Evolutionary conservation across 805 yeast genomes (phyloP).

Genomic region (Saturnispora zaruensis): DNA sequence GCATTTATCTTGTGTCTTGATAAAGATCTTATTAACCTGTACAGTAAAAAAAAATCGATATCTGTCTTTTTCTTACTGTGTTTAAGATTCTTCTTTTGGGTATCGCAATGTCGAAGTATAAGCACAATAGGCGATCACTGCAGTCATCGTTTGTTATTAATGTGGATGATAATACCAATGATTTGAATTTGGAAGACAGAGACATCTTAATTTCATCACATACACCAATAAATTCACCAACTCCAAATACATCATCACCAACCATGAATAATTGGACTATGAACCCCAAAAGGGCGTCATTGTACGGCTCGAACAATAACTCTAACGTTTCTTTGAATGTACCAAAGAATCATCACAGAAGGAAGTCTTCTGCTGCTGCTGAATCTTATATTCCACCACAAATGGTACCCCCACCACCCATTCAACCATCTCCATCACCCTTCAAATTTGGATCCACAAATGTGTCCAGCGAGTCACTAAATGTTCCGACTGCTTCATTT

Average conservation of each 20-base stretch:
- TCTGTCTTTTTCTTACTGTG: background rate
- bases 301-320: slow-evolving; percentile 15
- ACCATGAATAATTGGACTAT: slow-evolving; percentile 3
- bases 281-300: slow-evolving; percentile 10
- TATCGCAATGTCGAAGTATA: slow-evolving; percentile 2
- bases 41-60: background rate
- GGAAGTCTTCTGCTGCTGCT: slow-evolving; percentile 16
- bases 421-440: slow-evolving; percentile 33
- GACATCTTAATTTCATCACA: slow-evolving; percentile 1
- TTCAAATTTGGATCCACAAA: slow-evolving; percentile 56
- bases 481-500: slow-evolving; percentile 45
- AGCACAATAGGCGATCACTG: slow-evolving; percentile 12
- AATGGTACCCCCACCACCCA: slow-evolving; percentile 14
- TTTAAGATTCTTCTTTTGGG: background rate
- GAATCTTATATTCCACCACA: slow-evolving; percentile 17
- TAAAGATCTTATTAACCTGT: background rate
- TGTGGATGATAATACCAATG: slow-evolving; percentile 1
- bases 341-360: slow-evolving; percentile 10
- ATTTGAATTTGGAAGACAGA: background rate
- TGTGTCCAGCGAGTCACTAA: slow-evolving; percentile 22
- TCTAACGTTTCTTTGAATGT: slow-evolving; percentile 15
- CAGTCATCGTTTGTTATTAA: slow-evolving; percentile 10
- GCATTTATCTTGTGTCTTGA: slow-evolving; percentile 33
- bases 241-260: slow-evolving; percentile 6
- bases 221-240: slow-evolving; percentile 10